A percentile compares a stretch with the other conserved stretches of the same genome.
Evolutionary conservation across 2,329 filamentous ascomycete genomes (phyloP).

Genomic region (Diaporthe vaccinii): DNA sequence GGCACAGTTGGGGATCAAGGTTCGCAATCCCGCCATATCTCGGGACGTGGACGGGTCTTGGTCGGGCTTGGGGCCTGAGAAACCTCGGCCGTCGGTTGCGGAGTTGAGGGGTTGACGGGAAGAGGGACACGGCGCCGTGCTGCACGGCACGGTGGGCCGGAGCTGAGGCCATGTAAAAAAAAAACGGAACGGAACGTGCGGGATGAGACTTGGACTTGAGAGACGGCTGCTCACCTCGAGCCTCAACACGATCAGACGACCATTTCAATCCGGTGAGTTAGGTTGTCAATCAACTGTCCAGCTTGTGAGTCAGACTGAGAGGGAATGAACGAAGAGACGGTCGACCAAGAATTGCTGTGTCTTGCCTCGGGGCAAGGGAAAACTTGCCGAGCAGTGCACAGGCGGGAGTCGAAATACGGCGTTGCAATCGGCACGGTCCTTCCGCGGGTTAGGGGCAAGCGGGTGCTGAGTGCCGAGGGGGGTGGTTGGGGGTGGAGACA

Average conservation of each 20-base stretch:
- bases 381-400: constrained; percentile 34
- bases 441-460: constrained; percentile 33
- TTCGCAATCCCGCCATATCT: background rate
- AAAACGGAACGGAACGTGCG: constrained; percentile 17
- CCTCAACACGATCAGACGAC: background rate
- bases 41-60: background rate
- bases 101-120: constrained; percentile 27
- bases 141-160: constrained; percentile 35
- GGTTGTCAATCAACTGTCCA: background rate
- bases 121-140: constrained; percentile 25
- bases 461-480: accelerated
- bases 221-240: constrained; percentile 18
- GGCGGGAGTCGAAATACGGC: constrained; percentile 41
- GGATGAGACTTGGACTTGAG: constrained; percentile 5
- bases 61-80: constrained; percentile 17
- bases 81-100: constrained; percentile 35
- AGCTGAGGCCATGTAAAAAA: constrained; percentile 24
- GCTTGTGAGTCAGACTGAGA: constrained; percentile 1
- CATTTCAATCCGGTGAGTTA: background rate
- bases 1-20: background rate
- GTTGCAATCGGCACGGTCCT: constrained; percentile 34
- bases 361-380: constrained; percentile 33
- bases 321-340: background rate
- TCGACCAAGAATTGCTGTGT: background rate
- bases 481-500: background rate